A percentile compares a stretch with the other conserved stretches of the same genome.
These are phyloP conservation scores for Euphorbia schlechtendalii DNA, from an alignment of 441 rosid species.

Conservation along the genomic window DNA sequence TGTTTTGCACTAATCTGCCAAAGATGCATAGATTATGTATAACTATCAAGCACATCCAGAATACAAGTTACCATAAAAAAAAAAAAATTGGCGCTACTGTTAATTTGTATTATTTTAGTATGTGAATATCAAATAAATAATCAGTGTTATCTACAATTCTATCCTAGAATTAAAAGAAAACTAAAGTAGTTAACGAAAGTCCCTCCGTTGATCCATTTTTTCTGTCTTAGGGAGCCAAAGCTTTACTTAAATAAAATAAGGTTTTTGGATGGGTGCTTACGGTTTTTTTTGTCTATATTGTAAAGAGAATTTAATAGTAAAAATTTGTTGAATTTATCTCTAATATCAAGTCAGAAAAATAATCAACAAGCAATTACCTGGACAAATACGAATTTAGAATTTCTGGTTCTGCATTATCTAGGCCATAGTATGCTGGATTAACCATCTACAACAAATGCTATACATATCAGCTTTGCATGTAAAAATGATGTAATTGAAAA, in stretches of 20 bases:
- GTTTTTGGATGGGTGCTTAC: no score
- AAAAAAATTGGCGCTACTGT: neutral
- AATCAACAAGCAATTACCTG: conserved; percentile 38
- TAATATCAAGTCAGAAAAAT: neutral
- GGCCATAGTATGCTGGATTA: conserved; percentile 96
- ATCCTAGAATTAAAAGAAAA: neutral
- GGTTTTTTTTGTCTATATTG: no score
- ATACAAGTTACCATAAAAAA: neutral
- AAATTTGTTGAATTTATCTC: neutral
- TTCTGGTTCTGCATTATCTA: conserved; percentile 71
- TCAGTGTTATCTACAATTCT: neutral
- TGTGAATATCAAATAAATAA: neutral
- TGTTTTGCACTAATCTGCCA: conserved; percentile 79
- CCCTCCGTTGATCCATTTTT: no score
- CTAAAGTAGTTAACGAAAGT: neutral
- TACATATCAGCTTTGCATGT: neutral
- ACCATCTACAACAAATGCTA: conserved; percentile 50
- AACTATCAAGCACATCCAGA: neutral
- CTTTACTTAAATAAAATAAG: no score
- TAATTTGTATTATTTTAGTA: neutral
- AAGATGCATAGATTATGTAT: conserved; percentile 10
- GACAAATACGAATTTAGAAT: conserved; percentile 71
- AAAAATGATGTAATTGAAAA: neutral
- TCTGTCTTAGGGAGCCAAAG: no score
- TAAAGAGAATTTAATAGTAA: neutral